Evolutionary conservation across 2,329 filamentous ascomycete genomes (phyloP).

Genomic region (Venturia carpophila): DNA sequence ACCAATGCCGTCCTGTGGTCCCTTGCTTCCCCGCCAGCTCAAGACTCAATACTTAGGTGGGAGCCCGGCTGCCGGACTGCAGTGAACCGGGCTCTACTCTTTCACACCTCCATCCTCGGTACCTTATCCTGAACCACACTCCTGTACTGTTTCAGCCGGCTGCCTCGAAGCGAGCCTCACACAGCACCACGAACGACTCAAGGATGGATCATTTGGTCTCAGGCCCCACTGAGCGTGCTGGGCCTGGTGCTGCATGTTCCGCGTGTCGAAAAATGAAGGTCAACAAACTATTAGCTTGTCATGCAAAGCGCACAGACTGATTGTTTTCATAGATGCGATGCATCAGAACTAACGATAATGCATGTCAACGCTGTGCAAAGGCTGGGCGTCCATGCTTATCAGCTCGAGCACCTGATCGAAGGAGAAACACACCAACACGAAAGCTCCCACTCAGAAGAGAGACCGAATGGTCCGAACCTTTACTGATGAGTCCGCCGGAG

Average conservation of each 20-base stretch:
- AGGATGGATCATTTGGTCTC: background rate
- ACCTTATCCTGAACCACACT: background rate
- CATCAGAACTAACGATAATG: conserved; percentile 6
- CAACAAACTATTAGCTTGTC: background rate
- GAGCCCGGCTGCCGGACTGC: conserved; percentile 7
- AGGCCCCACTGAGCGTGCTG: background rate
- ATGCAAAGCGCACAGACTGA: background rate
- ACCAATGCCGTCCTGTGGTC: background rate
- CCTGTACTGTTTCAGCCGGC: conserved; percentile 2
- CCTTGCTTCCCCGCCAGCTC: conserved; percentile 10
- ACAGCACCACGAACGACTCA: background rate
- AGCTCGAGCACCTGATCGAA: conserved; percentile 1
- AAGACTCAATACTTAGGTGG: background rate
- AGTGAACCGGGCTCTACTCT: background rate
- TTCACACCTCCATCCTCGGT: conserved; percentile 2
- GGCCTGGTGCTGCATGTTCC: conserved; percentile 1
- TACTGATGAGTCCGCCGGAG: conserved; percentile 10
- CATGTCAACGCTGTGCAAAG: conserved; percentile 6
- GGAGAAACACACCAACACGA: background rate
- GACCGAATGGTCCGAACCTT: background rate
- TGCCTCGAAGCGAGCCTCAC: background rate
- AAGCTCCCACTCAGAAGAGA: conserved; percentile 1
- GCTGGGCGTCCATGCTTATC: conserved; percentile 3
- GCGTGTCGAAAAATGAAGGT: conserved; percentile 10
- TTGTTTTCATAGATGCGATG: background rate